These are phyloP conservation scores for Boletellus sp. DNA, from an alignment of 768 basidiomycete genomes.

Conservation along the genomic window DNA sequence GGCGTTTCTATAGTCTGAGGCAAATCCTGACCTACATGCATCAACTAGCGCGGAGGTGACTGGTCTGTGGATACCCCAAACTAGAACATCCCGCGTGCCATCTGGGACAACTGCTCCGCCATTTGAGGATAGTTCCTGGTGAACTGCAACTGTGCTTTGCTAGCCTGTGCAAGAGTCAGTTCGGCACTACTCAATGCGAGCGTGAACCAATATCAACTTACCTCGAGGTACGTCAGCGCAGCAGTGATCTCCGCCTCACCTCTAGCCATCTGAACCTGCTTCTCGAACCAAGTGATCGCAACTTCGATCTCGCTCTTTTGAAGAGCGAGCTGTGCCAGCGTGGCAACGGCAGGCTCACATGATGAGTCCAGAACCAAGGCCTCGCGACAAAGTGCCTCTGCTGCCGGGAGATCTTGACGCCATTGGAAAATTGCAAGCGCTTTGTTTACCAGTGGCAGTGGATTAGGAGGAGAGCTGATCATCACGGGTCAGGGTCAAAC, in stretches of 20 bases:
- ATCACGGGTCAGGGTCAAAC: background rate
- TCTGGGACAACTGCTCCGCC: constrained; percentile 61
- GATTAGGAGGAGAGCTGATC: constrained; percentile 60
- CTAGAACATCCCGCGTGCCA: constrained; percentile 41
- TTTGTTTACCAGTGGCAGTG: constrained; percentile 94
- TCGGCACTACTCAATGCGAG: background rate
- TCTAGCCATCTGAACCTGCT: constrained; percentile 80
- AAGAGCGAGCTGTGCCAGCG: constrained; percentile 86
- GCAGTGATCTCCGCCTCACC: constrained; percentile 85
- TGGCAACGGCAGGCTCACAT: constrained; percentile 95
- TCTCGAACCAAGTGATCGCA: constrained; percentile 83
- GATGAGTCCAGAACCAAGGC: constrained; percentile 86
- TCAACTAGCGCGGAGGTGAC: constrained; percentile 3
- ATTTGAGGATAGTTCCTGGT: constrained; percentile 78
- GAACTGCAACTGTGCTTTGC: constrained; percentile 79
- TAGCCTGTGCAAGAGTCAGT: constrained; percentile 52
- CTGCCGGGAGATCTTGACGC: constrained; percentile 83
- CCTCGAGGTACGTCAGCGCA: constrained; percentile 75
- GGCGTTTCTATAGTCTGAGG: constrained; percentile 13
- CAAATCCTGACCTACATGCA: constrained; percentile 12
- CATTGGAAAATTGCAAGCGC: constrained; percentile 95
- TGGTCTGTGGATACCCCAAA: background rate
- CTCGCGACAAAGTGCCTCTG: constrained; percentile 83
- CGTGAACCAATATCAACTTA: constrained; percentile 34
- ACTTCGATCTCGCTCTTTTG: constrained; percentile 87